Conservation (phyloP, 305 asterid species). For the Rubia tinctorum region DNA sequence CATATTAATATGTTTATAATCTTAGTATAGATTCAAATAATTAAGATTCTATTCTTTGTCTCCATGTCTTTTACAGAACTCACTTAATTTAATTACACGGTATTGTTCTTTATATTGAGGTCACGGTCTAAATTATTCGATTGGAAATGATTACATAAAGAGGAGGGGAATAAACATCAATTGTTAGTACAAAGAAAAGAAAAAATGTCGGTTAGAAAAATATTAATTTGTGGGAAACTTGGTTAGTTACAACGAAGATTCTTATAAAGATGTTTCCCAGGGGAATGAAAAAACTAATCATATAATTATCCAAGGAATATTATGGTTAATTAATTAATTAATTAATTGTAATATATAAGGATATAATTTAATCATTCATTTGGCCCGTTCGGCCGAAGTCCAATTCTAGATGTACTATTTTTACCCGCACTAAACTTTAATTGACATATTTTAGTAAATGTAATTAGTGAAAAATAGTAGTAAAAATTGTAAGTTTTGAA, state of each 20-base stretch:
- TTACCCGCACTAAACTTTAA: too few relatives aligned
- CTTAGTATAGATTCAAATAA: background rate
- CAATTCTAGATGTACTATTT: too few relatives aligned
- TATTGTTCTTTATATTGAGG: slow-evolving; percentile 1
- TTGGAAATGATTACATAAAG: slow-evolving; percentile 4
- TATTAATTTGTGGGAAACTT: background rate
- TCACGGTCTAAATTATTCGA: slow-evolving; percentile 10
- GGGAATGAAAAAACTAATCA: background rate
- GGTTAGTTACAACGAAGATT: slow-evolving; percentile 3
- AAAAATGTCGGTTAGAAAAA: slow-evolving; percentile 15
- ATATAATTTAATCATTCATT: background rate
- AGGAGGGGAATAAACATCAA: background rate
- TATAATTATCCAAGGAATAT: background rate
- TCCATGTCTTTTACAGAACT: background rate
- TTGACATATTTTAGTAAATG: too few relatives aligned
- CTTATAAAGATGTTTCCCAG: slow-evolving; percentile 10
- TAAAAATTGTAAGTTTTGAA: too few relatives aligned
- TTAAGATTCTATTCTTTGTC: slow-evolving; percentile 13
- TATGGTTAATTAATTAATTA: background rate
- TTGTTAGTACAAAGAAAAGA: background rate
- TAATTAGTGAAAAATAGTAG: too few relatives aligned
- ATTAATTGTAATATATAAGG: background rate
- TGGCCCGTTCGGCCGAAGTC: slow-evolving; percentile 2
- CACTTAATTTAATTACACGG: background rate
- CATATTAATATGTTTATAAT: background rate